Base-by-base conservation (phyloP, 768 basidiomycete genomes). In the Cystoderma amianthinum region DNA sequence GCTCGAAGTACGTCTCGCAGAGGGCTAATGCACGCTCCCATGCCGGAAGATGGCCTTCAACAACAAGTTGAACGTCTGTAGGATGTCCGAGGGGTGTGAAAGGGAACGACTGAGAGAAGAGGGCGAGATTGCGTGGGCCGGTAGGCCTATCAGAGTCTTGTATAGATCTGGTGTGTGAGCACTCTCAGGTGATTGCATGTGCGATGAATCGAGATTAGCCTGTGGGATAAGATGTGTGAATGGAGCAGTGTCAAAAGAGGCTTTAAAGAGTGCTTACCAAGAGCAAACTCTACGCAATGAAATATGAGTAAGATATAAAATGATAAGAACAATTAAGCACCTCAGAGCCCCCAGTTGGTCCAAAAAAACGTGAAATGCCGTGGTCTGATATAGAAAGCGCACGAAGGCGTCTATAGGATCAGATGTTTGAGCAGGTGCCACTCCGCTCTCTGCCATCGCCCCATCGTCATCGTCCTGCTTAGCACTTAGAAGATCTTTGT, bases 261-360 rank as follows among this genome's bases (percentile, higher is more conserved):
- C 20, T 24, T 23, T 12, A 37, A 24, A 24, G 32, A 32, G 18
- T 18, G 49, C 56, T 47, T 44, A 58, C 57, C 39, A 57, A 38
- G 36, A 58, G 45, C 12, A 61, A 42, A 32, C 54, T 56, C 58
- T 59, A 44, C 33, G 36, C 19, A n/a, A n/a, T n/a, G n/a, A n/a
- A n/a, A n/a, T n/a, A n/a, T 20, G 38, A 43, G 37, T n/a, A 28
- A 12, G 20, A 3, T 5, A 42, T n/a, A 40, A 12, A 25, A 24
- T 32, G 21, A 41, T 17, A 20, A 40, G 23, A 28, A 3, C 22
- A 15, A 28, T 39, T 40, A 64, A 78, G 44, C 47, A 83, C 82
- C 68, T 85, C 80, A 36, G 74, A 70, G 22, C 81, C 82, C 11
- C 78, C 82, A 1, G 80, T 80, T 2, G 77, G 78, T 1, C 79